Evolutionary conservation across 2,329 filamentous ascomycete species (phyloP), one percentile per base, ranked within the genome.

Genomic region (Fusarium musae): DNA sequence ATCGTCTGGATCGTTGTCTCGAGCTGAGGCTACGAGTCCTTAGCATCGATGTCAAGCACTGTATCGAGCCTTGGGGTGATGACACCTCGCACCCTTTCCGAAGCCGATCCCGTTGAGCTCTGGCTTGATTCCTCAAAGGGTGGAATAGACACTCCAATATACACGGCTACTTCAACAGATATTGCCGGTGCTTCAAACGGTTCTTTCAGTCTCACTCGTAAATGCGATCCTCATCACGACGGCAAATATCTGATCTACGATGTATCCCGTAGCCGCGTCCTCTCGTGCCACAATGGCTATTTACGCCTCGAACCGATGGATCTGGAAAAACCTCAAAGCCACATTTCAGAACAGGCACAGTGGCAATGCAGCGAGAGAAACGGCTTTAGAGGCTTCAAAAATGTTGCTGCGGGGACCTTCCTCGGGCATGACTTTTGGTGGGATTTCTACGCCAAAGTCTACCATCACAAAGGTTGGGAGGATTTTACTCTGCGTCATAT

Each of bases 101-200:
- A 43, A 43, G n/a, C n/a, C 2, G n/a, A 43, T 17, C 1, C 40
- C 5, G 15, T 6, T 11, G 9, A 23, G 40, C 6, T 11, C 15
- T 43, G 15, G 40, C n/a, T 3, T 17, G 15, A 23, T 23, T 10
- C 9, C 10, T 43, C 40, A 8, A 13, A 9, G 0, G n/a, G 9
- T 4, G 40, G n/a, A 17, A 43, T 11, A 23, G n/a, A 23, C 6
- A 43, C 40, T 6, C 40, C n/a, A 43, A 23, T 17, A 0, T 23
- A 17, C 40, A 43, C 40, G 10, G 9, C 40, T 7, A 16, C n/a
- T 43, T 43, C 9, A 17, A 5, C n/a, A 11, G 6, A 23, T 43
- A 6, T 43, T 0, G 40, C 15, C 2, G n/a, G 3, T 11, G 6
- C 6, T 8, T 17, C 15, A 16, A 17, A 23, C 6, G 0, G 10